A percentile compares a stretch with the other conserved stretches of the same genome.
phyloP scores from a whole-genome alignment of 805 yeast genomes.

The Starmerella apis region DNA sequence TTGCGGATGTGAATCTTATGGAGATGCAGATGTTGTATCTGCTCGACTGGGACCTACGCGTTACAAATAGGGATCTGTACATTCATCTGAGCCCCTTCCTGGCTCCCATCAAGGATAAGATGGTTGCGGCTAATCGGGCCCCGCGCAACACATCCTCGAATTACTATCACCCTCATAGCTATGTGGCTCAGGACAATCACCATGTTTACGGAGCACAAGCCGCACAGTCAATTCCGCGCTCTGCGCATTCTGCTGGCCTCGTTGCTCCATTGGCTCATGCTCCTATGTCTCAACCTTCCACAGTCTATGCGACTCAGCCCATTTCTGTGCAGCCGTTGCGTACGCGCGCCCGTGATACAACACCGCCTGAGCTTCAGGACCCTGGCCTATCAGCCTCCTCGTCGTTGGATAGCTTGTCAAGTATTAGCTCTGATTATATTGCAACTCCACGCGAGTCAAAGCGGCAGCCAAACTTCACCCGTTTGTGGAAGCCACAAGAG shows the following conservation, averaged over 20 bases:
- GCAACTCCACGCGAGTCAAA: conserved; percentile 19
- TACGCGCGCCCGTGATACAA: conserved; percentile 8
- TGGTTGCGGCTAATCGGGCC: conserved; percentile 24
- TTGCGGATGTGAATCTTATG: conserved; percentile 77
- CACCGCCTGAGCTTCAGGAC: conserved; percentile 12
- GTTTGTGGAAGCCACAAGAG: conserved; percentile 8
- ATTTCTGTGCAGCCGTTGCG: conserved; percentile 15
- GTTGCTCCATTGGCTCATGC: background rate
- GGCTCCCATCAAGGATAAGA: conserved; percentile 53
- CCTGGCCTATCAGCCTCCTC: conserved; percentile 26
- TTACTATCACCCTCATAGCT: conserved; percentile 8
- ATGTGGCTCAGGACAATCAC: background rate
- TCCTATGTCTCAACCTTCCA: background rate
- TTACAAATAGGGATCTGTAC: conserved; percentile 59
- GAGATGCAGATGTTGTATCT: conserved; percentile 78
- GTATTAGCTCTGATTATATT: conserved; percentile 20
- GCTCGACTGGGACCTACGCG: conserved; percentile 74
- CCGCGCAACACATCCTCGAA: conserved; percentile 5
- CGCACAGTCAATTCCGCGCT: background rate
- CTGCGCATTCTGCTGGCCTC: background rate
- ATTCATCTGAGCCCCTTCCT: conserved; percentile 65
- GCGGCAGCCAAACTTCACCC: conserved; percentile 9
- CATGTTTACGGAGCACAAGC: background rate
- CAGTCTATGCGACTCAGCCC: conserved; percentile 3
- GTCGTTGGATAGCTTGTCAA: conserved; percentile 24